Percentiles rank a stretch among this genome's conserved stretches.
phyloP scores from a whole-genome alignment of 2,329 filamentous ascomycete genomes.

The Trichoderma lentiforme region DNA sequence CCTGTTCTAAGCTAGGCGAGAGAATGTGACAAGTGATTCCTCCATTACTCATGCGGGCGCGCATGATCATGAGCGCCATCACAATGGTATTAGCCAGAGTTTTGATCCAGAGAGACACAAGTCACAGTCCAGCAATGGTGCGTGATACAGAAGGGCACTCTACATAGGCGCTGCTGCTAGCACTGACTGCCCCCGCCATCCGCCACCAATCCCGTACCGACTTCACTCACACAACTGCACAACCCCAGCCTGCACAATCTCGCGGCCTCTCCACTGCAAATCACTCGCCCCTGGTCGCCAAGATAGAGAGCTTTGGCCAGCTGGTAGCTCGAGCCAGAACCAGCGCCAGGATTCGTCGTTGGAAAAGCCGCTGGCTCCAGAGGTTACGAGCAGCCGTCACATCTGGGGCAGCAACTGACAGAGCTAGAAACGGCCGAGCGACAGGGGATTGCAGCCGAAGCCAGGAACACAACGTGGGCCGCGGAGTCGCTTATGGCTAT shows the following conservation, averaged over 20 bases:
- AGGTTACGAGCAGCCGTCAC: neutral
- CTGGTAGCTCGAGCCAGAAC: neutral
- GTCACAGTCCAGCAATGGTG: neutral
- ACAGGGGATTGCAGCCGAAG: slow-evolving; percentile 6
- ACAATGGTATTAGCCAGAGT: neutral
- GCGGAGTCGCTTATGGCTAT: neutral
- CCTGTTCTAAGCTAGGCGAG: neutral
- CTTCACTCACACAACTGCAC: neutral
- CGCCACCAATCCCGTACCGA: neutral
- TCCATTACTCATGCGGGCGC: neutral
- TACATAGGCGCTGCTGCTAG: neutral
- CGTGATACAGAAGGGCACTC: neutral
- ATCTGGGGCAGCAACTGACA: neutral
- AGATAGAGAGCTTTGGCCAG: slow-evolving; percentile 7
- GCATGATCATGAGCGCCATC: neutral
- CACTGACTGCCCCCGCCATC: neutral
- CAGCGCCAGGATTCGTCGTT: neutral
- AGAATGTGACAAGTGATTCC: neutral
- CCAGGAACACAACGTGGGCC: slow-evolving; percentile 18
- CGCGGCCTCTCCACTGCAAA: slow-evolving; percentile 17
- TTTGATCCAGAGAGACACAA: neutral
- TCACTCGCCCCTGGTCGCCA: neutral
- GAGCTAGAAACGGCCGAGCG: neutral
- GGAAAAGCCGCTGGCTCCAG: neutral
- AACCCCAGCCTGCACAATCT: slow-evolving; percentile 12